Evolutionary conservation across 108 stramenopile genomes (phyloP), one percentile per base, ranked within the genome.

Genomic region (Schizochytrium sp.): DNA sequence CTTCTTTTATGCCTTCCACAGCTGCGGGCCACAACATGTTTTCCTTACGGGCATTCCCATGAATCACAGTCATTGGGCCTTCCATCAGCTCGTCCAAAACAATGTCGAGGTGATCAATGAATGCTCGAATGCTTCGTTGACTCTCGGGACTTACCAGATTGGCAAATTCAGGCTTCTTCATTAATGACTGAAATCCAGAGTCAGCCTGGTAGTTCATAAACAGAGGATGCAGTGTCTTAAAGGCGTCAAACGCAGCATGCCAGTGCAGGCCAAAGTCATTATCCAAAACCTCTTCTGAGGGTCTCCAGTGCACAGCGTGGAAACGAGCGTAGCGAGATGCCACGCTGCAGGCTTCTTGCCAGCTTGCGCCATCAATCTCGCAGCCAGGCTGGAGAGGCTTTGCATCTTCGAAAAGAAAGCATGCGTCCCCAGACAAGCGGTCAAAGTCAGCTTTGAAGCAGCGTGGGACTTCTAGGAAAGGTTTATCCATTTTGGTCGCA

Each of bases 271-370:
- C 76, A 55, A 83, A 50, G 2, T 49, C 76, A 40, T 38, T 2
- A 42, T 83, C 76, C 0, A 83, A 8, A 10, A 55, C 76, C 12
- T 49, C 76, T n/a, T 55, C 40, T 47, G 38, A 55, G 47, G 17
- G 49, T 42, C 76, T 17, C 76, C 76, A 83, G 76, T 83, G 76
- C 76, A 83, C 1, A 40, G 76, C 47, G 47, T 83, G 76, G 3
- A 83, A 83, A 5, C 76, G 76, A n/a, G 76, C 76, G 53, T 83
- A 83, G 38, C 76, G 47, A 0, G 76, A 38, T n/a, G 76, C 76
- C 5, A 83, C 45, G 50, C 50, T 55, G 4, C 76, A 83, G 12
- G 76, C 76, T 2, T 83, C 50, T 40, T 83, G 76, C 76, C 76
- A 83, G 13, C 50, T 38, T 17, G 76, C 76, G 40, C 76, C 76